A percentile compares a stretch with the other conserved stretches of the same genome.
These are phyloP conservation scores for Euphorbia corollata DNA, from an alignment of 441 rosid genomes.

Conservation along the genomic window DNA sequence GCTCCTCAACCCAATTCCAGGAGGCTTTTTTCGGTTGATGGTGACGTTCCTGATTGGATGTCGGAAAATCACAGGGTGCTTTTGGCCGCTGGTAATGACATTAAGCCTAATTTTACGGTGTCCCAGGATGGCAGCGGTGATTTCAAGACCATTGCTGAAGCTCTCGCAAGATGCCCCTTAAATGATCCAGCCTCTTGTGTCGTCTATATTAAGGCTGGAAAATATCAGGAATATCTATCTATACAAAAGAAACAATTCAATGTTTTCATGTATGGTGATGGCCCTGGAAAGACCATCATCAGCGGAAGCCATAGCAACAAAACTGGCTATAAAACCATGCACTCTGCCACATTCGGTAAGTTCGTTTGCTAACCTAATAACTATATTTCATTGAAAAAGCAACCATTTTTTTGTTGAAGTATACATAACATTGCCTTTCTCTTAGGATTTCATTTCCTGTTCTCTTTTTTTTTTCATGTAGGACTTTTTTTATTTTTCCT, in stretches of 20 bases:
- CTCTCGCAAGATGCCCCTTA: conserved; percentile 34
- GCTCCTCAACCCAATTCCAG: conserved; percentile 8
- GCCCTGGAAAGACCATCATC: conserved; percentile 42
- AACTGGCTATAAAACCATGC: conserved; percentile 54
- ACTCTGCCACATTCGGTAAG: conserved; percentile 63
- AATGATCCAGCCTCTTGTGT: conserved; percentile 33
- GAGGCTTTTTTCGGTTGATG: conserved; percentile 19
- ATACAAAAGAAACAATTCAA: conserved; percentile 49
- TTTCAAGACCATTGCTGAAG: conserved; percentile 39
- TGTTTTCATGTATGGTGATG: conserved; percentile 75
- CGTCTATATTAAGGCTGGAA: conserved; percentile 56
- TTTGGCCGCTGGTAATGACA: conserved; percentile 20
- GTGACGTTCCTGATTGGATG: conserved; percentile 43
- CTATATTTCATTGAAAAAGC: no score
- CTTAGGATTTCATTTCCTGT: no score
- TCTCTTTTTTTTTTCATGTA: no score
- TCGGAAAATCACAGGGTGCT: conserved; percentile 33
- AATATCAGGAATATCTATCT: conserved; percentile 47
- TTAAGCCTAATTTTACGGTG: conserved; percentile 30
- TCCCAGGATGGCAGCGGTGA: conserved; percentile 59
- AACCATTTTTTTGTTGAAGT: neutral
- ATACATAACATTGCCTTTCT: no score
- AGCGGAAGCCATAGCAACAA: conserved; percentile 40
- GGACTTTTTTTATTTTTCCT: no score
- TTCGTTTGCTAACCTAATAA: neutral